Evolutionary conservation across 1,284 basidiomycete species (phyloP), one percentile per base, ranked within the genome.

Genomic region (Moesziomyces antarcticus): DNA sequence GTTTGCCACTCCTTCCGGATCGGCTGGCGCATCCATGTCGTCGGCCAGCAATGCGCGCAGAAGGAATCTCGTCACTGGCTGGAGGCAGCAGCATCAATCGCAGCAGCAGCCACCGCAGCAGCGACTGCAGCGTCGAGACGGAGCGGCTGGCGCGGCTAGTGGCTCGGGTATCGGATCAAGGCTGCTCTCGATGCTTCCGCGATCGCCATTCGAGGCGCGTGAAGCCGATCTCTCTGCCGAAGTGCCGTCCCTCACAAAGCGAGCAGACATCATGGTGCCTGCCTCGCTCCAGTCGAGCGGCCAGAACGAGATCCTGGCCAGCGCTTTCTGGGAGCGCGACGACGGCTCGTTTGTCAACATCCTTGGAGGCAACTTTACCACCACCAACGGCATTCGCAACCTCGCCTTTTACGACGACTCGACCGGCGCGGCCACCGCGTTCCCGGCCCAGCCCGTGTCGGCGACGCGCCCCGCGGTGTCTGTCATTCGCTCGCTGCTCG

Each of bases 361-460:
- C 71, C 86, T 98, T 51, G 95, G 94, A 41, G 95, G 95, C 50
- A 94, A 96, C 85, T 97, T 97, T 82, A 89, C 90, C 4, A 91
- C 91, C 77, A 78, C 87, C 3, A 52, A 77, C 30, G 82, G 88
- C 8, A 77, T 84, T 25, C 86, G 87, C 68, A 91, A 88, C 50
- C 83, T 98, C 35, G 93, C 89, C 0, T 86, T 94, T 49, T 97
- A 96, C 83, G 87, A 93, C 81, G 85, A 88, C 9, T 78, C 51
- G 20, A 68, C 51, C 33, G 46, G 50, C n/a, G 85, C 85, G 7
- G 85, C 91, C n/a, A 85, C 87, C 35, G 87, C 89, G 0, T 87
- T 96, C 18, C 81, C 85, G 13, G 83, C 48, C 16, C 54, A 47
- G 18, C 68, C 78, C 1, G 24, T 44, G 3, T 50, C 57, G 3